Conservation (phyloP, 495 filamentous ascomycete species). For the Trichoderma gamsii region DNA sequence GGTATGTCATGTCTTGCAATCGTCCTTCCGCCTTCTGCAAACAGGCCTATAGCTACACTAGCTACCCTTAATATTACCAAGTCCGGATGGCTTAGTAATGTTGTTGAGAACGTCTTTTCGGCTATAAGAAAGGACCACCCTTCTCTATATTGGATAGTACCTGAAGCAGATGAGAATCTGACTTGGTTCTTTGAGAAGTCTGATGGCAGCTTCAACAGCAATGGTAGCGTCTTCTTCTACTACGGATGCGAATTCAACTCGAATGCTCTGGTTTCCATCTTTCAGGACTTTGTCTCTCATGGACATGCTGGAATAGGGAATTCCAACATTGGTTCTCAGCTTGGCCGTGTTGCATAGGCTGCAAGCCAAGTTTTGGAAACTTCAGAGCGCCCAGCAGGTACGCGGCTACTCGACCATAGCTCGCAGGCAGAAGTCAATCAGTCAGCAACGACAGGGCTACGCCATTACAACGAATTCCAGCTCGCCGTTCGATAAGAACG, state of each 20-base stretch:
- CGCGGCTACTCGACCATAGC: too few relatives aligned
- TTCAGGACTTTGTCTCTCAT: constrained; percentile 79
- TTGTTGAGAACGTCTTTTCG: constrained; percentile 95
- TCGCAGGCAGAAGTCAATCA: too few relatives aligned
- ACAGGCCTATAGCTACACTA: constrained; percentile 57
- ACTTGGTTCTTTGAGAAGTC: constrained; percentile 99
- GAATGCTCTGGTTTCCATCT: constrained; percentile 84
- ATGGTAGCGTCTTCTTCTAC: constrained; percentile 94
- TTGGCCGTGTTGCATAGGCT: constrained; percentile 66
- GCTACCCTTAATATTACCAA: constrained; percentile 68
- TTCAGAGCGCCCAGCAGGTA: background rate
- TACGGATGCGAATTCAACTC: constrained; percentile 92
- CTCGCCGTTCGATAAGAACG: too few relatives aligned
- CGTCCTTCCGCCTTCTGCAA: constrained; percentile 35
- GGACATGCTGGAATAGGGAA: constrained; percentile 86
- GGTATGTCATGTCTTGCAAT: constrained; percentile 96
- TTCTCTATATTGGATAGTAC: constrained; percentile 93
- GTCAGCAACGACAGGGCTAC: too few relatives aligned
- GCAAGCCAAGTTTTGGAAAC: constrained; percentile 46
- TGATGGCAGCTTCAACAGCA: constrained; percentile 77
- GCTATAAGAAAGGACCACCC: constrained; percentile 88
- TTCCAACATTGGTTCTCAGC: constrained; percentile 78
- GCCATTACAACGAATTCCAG: too few relatives aligned
- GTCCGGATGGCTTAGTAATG: constrained; percentile 89
- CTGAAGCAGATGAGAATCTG: constrained; percentile 92